Percentiles rank a stretch among this genome's conserved stretches.
These are phyloP conservation scores for Russula griseocarnosa DNA, from an alignment of 768 basidiomycete species.

Conservation along the genomic window DNA sequence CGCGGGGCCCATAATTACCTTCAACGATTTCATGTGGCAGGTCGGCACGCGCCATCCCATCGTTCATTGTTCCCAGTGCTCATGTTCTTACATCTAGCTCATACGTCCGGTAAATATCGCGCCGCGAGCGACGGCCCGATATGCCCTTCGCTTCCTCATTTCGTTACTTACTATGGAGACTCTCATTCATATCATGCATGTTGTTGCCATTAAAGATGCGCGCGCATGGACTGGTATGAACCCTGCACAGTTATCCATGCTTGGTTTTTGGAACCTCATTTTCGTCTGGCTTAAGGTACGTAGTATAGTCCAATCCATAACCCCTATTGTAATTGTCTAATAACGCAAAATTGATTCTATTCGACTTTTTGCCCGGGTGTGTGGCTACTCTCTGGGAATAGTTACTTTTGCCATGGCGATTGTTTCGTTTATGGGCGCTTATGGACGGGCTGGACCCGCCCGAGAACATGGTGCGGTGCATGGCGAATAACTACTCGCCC, in stretches of 20 bases:
- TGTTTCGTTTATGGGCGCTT: slow-evolving; percentile 93
- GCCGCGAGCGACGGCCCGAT: slow-evolving; percentile 43
- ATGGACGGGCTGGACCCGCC: slow-evolving; percentile 87
- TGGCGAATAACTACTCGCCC: slow-evolving; percentile 94
- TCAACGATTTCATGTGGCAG: slow-evolving; percentile 95
- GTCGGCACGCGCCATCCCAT: slow-evolving; percentile 37
- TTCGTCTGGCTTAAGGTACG: slow-evolving; percentile 93
- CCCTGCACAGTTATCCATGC: slow-evolving; percentile 80
- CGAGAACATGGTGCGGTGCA: slow-evolving; percentile 98
- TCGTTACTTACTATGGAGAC: slow-evolving; percentile 84
- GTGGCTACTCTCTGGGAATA: slow-evolving; percentile 34
- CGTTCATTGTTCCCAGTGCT: slow-evolving; percentile 4
- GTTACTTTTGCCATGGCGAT: slow-evolving; percentile 93
- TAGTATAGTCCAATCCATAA: background rate
- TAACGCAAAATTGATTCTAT: background rate
- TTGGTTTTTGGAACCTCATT: slow-evolving; percentile 96
- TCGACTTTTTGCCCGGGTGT: background rate
- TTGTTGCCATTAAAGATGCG: slow-evolving; percentile 91
- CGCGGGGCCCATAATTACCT: slow-evolving; percentile 93
- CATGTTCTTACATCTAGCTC: slow-evolving; percentile 41
- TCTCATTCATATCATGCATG: slow-evolving; percentile 91
- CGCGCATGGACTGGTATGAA: slow-evolving; percentile 77
- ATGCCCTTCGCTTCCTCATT: slow-evolving; percentile 64
- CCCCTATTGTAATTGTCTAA: background rate
- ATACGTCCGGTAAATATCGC: slow-evolving; percentile 52